Evolutionary conservation across 1,284 basidiomycete genomes (phyloP).

Genomic region (Amylostereum chailletii): DNA sequence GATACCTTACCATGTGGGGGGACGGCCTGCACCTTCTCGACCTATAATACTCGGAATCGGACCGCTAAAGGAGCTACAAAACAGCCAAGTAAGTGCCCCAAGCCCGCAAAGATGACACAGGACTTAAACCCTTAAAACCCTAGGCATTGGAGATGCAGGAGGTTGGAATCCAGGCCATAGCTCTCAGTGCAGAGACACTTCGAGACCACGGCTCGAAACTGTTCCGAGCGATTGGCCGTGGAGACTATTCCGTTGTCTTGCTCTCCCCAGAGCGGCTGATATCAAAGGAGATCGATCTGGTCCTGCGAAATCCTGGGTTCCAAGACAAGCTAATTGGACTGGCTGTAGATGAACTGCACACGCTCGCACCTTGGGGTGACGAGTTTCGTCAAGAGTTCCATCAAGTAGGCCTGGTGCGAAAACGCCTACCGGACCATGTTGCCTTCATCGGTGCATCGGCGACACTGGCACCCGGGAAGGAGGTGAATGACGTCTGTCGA

Average conservation of each 20-base stretch:
- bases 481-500: background rate
- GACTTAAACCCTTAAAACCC: background rate
- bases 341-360: constrained; percentile 6
- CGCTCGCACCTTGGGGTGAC: background rate
- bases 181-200: constrained; percentile 1
- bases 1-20: background rate
- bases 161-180: background rate
- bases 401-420: background rate
- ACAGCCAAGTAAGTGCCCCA: constrained; percentile 6
- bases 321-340: too few relatives aligned
- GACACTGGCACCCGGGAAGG: background rate
- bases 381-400: constrained; percentile 1
- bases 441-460: background rate
- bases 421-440: background rate
- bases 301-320: background rate
- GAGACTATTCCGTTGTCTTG: constrained; percentile 1
- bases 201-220: background rate
- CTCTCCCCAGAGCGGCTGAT: constrained; percentile 7
- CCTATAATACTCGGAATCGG: constrained; percentile 6
- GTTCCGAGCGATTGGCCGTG: background rate
- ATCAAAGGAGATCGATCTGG: background rate
- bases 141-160: constrained; percentile 4
- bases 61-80: constrained; percentile 7
- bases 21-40: background rate
- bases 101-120: too few relatives aligned